Percentiles rank a stretch among this genome's conserved stretches.
Evolutionary conservation across 345 rosid species (phyloP).

Genomic region (Corymbia maculata): DNA sequence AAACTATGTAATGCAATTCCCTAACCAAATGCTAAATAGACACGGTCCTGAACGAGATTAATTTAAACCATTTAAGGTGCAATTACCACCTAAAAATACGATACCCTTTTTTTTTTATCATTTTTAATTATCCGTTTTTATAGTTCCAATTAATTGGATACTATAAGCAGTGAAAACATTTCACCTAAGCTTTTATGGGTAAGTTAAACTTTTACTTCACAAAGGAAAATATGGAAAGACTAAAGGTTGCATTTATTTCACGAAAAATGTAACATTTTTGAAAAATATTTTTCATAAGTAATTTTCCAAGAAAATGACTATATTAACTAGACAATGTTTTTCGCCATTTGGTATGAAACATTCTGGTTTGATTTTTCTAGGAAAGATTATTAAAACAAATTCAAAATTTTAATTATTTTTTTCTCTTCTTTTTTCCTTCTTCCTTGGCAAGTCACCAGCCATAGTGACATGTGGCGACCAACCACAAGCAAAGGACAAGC

Average conservation of each 20-base stretch:
- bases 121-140: no score
- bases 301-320: neutral
- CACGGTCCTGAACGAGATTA: neutral
- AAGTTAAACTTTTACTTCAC: neutral
- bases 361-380: no score
- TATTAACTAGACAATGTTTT: no score
- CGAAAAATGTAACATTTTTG: neutral
- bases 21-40: neutral
- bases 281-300: no score
- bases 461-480: accelerated
- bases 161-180: neutral
- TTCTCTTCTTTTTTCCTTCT: neutral
- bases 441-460: accelerated
- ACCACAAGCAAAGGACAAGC: neutral
- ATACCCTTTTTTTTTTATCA: neutral
- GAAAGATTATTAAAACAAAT: no score
- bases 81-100: neutral
- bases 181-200: neutral
- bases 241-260: no score
- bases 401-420: no score
- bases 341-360: no score
- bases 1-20: neutral
- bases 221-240: neutral
- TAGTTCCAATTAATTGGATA: neutral
- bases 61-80: neutral